Evolutionary conservation across 2,329 filamentous ascomycete genomes (phyloP), one percentile per base, ranked within the genome.

Genomic region (Diaporthe citrichinensis): DNA sequence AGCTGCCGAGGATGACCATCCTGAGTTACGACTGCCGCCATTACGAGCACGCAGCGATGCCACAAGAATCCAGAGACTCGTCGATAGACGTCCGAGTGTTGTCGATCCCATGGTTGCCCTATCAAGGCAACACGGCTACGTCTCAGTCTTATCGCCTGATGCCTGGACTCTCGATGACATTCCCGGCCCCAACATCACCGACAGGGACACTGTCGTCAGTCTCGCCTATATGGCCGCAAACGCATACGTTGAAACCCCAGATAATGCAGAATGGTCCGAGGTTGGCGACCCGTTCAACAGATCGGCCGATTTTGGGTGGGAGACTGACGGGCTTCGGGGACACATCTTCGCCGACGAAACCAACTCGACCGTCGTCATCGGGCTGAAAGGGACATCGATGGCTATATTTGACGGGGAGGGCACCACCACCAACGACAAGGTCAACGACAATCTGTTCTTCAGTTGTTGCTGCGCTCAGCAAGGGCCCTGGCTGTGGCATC

Each of bases 371-470:
- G 89, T 98, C 72, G 92, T 98, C 57, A 97, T 98, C 78, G 96
- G 95, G 7, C 85, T 99, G 74, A 99, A 99, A 85, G 97, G 96
- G 72, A 98, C 96, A 0, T 94, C 93, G 1, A 91, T 93, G 2
- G 96, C 97, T 17, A 92, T 98, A 4, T 98, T 98, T 82, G 96
- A 98, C 83, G 97, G 97, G n/a, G 94, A 96, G 51, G 96, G 96
- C 71, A 98, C 97, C 1, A 98, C 96, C 0, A 98, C 95, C 36
- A 98, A 98, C 79, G 97, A 99, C 86, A 99, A 99, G 86, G 88
- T 96, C 81, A 99, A 98, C 83, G 97, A 99, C 85, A 99, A 99
- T 82, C 88, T 99, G 14, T 98, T 98, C 85, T 98, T 98, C 86
- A 98, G 96, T 82, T 99, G 97, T 86, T 99, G 97, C 84, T 99